These are phyloP conservation scores for Eucalyptus sp. DNA, from an alignment of 345 rosid genomes.

Conservation along the genomic window DNA sequence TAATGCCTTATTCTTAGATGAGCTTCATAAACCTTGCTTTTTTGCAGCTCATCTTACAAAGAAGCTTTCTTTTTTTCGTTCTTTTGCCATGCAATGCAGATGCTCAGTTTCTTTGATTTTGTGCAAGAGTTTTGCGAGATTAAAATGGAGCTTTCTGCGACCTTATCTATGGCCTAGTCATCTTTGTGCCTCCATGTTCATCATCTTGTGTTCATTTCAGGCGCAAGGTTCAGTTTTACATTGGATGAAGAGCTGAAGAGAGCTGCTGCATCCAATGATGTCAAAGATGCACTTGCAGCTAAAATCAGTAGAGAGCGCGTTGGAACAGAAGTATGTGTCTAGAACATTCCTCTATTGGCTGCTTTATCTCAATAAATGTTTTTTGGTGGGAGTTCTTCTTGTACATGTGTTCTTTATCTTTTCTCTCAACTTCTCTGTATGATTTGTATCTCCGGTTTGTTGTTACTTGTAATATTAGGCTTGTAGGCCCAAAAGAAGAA, in stretches of 20 bases:
- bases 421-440: not conserved
- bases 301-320: conserved; percentile 89
- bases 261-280: conserved; percentile 69
- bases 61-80: not conserved
- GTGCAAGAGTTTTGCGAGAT: not conserved
- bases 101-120: not conserved
- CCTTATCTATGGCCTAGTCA: not conserved
- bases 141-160: not conserved
- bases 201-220: conserved; percentile 19
- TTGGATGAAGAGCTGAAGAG: conserved; percentile 63
- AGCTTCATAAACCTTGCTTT: not conserved
- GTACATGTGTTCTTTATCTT: not conserved
- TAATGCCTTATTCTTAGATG: not conserved
- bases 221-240: conserved; percentile 74
- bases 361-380: not conserved
- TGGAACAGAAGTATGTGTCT: conserved; percentile 64
- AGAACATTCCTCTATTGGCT: not conserved
- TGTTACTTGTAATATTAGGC: not conserved
- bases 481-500: no score
- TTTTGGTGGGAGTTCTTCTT: not conserved
- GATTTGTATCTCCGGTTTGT: not conserved
- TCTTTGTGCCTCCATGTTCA: not conserved
- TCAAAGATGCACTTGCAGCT: conserved; percentile 67
- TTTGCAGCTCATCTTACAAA: not conserved
- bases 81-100: not conserved